A percentile compares a stretch with the other conserved stretches of the same genome.
Evolutionary conservation across 164 flowering plant genomes (phyloP).

Genomic region (Aristolochia contorta): DNA sequence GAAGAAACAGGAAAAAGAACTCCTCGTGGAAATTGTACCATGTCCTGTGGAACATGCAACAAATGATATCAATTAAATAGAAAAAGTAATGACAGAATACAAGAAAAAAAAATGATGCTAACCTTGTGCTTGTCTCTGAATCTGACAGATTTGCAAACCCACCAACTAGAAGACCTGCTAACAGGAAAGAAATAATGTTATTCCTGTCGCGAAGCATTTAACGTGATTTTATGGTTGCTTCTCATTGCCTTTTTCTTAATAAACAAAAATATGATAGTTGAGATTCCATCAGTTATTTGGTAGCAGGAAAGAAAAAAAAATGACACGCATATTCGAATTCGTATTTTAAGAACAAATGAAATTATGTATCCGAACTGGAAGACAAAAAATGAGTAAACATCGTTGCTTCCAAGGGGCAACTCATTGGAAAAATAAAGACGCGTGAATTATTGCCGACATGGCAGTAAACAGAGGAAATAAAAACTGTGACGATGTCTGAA

Average conservation of each 20-base stretch:
- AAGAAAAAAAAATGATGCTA: neutral
- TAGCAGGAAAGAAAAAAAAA: neutral
- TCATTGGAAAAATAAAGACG: too few species aligned
- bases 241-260: neutral
- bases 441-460: too few species aligned
- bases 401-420: too few species aligned
- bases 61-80: neutral
- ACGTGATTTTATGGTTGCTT: neutral
- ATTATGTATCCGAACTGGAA: neutral
- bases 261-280: neutral
- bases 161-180: slow-evolving; percentile 86
- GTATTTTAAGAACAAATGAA: neutral
- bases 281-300: neutral
- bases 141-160: slow-evolving; percentile 86
- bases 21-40: slow-evolving; percentile 99
- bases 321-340: neutral
- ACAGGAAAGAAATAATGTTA: neutral
- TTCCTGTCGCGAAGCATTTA: neutral
- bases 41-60: slow-evolving; percentile 39
- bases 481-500: too few species aligned
- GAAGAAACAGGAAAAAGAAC: slow-evolving; percentile 84
- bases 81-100: neutral
- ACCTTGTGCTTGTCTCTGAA: slow-evolving; percentile 87
- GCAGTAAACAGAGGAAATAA: too few species aligned
- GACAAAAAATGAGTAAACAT: neutral